Evolutionary conservation across 2,329 filamentous ascomycete species (phyloP).

Genomic region (Cladophialophora carrionii): DNA sequence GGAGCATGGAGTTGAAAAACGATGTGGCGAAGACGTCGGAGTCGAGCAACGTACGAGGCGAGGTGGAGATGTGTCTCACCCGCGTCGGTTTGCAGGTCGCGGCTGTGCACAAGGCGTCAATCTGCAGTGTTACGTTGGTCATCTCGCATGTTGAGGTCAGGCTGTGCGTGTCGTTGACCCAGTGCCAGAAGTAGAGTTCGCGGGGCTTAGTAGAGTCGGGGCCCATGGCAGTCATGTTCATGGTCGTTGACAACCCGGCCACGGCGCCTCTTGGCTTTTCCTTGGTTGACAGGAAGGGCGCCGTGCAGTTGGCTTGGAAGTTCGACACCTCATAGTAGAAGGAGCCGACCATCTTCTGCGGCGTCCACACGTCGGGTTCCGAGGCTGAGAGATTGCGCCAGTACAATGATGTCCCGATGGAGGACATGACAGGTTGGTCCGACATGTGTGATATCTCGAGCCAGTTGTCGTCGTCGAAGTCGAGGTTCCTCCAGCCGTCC

Average conservation of each 20-base stretch:
- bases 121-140: conserved; percentile 11
- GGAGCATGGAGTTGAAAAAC: conserved; percentile 20
- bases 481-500: conserved; percentile 5
- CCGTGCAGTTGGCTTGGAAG: conserved; percentile 23
- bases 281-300: conserved; percentile 16
- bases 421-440: conserved; percentile 19
- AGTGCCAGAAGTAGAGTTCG: conserved; percentile 22
- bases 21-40: conserved; percentile 26
- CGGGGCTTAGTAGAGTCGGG: conserved; percentile 5
- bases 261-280: conserved; percentile 8
- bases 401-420: conserved; percentile 20
- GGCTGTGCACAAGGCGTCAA: conserved; percentile 19
- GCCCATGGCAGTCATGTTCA: conserved; percentile 18
- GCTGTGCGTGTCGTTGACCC: conserved; percentile 15
- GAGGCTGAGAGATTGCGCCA: conserved; percentile 1
- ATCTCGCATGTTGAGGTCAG: conserved; percentile 13
- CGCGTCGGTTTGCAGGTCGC: conserved; percentile 21
- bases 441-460: conserved; percentile 21
- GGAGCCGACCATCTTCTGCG: conserved; percentile 20
- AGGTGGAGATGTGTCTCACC: conserved; percentile 23
- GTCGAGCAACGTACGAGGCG: conserved; percentile 25
- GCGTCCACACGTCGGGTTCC: conserved; percentile 6
- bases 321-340: conserved; percentile 17
- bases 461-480: conserved; percentile 16
- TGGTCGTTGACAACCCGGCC: conserved; percentile 14